Conservation (phyloP, 495 filamentous ascomycete species). For the Hypoxylon crocopeplum region DNA sequence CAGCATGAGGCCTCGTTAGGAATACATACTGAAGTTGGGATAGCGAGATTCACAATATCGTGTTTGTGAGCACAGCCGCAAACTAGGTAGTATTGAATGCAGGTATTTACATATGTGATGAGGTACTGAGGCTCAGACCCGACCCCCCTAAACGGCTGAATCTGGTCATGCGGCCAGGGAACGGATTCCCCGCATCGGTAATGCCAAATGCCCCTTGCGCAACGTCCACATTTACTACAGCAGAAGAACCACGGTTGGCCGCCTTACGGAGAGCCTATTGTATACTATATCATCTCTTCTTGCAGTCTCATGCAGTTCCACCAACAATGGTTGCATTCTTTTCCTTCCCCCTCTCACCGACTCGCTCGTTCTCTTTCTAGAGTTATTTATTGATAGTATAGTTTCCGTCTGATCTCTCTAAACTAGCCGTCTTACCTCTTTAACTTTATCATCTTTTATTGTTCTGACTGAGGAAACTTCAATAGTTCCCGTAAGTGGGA, state of each 20-base stretch:
- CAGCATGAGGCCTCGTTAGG: not conserved
- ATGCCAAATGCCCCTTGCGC: too few relatives aligned
- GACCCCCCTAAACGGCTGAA: not conserved
- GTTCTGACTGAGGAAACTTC: not conserved
- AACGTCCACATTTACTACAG: not conserved
- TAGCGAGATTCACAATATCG: not conserved
- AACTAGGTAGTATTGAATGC: not conserved
- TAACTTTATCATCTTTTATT: not conserved
- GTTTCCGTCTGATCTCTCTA: not conserved
- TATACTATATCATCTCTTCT: conserved; percentile 2
- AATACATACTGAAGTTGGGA: too few relatives aligned
- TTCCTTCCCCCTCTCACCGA: conserved; percentile 8
- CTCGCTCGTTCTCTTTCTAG: not conserved
- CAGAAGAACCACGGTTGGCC: conserved; percentile 20
- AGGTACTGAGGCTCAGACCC: not conserved
- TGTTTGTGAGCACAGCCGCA: not conserved
- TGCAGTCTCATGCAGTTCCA: conserved; percentile 9
- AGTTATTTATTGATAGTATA: conserved; percentile 1
- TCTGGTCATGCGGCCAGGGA: conserved; percentile 1
- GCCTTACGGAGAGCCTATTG: conserved; percentile 12
- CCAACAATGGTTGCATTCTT: not conserved
- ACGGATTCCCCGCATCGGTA: too few relatives aligned
- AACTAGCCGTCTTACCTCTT: not conserved
- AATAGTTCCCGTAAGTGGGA: too few relatives aligned
- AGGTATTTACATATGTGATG: conserved; percentile 1